Percentiles rank a stretch among this genome's conserved stretches.
phyloP scores from a whole-genome alignment of 202 grass and related monocot species.

The Zizania palustris region DNA sequence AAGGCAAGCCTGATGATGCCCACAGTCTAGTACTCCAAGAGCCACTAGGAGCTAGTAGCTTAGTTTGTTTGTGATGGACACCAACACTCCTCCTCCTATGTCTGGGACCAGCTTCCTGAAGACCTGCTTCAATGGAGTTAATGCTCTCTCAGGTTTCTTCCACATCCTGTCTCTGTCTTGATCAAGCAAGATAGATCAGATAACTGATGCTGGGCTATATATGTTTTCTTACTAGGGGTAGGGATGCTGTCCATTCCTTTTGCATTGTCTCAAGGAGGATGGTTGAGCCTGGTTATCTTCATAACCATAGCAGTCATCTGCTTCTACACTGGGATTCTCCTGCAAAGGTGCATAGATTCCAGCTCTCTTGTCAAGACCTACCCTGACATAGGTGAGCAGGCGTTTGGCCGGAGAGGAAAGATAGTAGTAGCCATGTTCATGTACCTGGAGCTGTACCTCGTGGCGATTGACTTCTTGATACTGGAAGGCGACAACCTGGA shows the following conservation, averaged over 20 bases:
- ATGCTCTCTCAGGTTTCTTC: constrained; percentile 84
- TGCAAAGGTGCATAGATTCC: constrained; percentile 84
- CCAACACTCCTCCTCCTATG: constrained; percentile 44
- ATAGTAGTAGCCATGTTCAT: constrained; percentile 65
- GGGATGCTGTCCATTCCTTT: constrained; percentile 89
- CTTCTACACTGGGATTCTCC: constrained; percentile 84
- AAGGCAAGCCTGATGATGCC: constrained; percentile 28
- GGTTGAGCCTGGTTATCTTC: constrained; percentile 71
- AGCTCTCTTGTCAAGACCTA: constrained; percentile 77
- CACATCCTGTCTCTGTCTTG: constrained; percentile 18
- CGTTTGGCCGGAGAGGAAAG: constrained; percentile 74
- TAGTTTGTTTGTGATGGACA: constrained; percentile 48
- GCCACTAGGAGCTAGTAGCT: constrained; percentile 46
- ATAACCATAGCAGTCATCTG: constrained; percentile 58
- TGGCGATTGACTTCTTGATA: constrained; percentile 79
- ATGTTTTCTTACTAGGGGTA: constrained; percentile 55
- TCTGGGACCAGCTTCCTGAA: constrained; percentile 70
- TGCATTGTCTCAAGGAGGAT: constrained; percentile 87
- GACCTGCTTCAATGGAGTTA: constrained; percentile 95
- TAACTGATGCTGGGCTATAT: constrained; percentile 26
- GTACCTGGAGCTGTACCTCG: constrained; percentile 89
- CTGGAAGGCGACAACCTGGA: constrained; percentile 90
- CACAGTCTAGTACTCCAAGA: constrained; percentile 31
- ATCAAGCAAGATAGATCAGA: constrained; percentile 23
- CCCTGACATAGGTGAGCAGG: constrained; percentile 78